These are phyloP conservation scores for Diplodia mutila DNA, from an alignment of 2,329 filamentous ascomycete species.

Conservation along the genomic window DNA sequence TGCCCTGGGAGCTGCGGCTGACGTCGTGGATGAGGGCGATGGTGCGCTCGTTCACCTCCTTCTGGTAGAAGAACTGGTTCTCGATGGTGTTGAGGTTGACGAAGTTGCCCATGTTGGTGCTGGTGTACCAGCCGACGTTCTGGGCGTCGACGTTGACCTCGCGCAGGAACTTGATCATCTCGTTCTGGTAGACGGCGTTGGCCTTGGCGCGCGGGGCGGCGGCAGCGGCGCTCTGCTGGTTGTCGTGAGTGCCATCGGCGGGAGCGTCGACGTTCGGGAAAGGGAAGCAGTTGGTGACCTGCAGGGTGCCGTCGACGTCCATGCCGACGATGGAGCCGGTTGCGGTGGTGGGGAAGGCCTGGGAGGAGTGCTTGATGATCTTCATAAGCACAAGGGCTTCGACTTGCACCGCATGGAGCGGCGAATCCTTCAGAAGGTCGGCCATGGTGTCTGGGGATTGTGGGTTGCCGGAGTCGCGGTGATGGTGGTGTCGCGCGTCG, in stretches of 20 bases:
- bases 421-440: slow-evolving; percentile 45
- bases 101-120: slow-evolving; percentile 98
- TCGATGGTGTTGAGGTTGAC: slow-evolving; percentile 94
- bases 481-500: slow-evolving; percentile 25
- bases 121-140: slow-evolving; percentile 98
- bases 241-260: slow-evolving; percentile 49
- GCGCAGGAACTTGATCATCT: slow-evolving; percentile 95
- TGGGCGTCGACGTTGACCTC: slow-evolving; percentile 99
- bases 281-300: slow-evolving; percentile 93
- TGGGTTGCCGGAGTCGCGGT: slow-evolving; percentile 23
- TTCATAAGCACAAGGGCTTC: slow-evolving; percentile 97
- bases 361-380: slow-evolving; percentile 93
- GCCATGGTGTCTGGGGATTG: slow-evolving; percentile 36
- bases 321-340: slow-evolving; percentile 93
- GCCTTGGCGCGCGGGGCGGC: slow-evolving; percentile 89
- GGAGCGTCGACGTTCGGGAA: slow-evolving; percentile 83
- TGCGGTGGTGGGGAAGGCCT: slow-evolving; percentile 83
- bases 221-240: slow-evolving; percentile 61
- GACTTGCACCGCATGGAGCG: slow-evolving; percentile 87
- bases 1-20: slow-evolving; percentile 90
- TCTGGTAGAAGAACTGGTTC: slow-evolving; percentile 98
- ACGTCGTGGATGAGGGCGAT: slow-evolving; percentile 93
- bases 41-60: slow-evolving; percentile 81
- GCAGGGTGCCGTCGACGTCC: slow-evolving; percentile 78
- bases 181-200: slow-evolving; percentile 84